Conservation (phyloP, 495 filamentous ascomycete species). For the Xylaria venustula region DNA sequence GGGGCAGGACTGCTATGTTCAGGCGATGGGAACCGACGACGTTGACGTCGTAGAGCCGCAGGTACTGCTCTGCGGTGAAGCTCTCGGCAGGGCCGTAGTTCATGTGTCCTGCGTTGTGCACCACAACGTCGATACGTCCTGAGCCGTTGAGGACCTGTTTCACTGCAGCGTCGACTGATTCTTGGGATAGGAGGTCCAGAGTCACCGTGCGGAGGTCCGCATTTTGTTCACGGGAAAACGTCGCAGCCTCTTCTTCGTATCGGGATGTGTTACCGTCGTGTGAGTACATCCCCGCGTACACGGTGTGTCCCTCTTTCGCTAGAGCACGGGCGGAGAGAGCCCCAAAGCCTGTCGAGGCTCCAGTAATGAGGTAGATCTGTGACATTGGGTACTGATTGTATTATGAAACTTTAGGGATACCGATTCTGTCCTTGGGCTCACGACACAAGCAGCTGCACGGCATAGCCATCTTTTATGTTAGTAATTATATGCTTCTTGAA, state of each 20-base stretch:
- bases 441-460: not conserved
- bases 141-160: slow-evolving; percentile 4
- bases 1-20: slow-evolving; percentile 23
- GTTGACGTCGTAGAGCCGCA: slow-evolving; percentile 25
- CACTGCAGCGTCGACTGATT: slow-evolving; percentile 17
- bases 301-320: slow-evolving; percentile 19
- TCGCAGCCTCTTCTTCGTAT: slow-evolving; percentile 10
- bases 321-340: slow-evolving; percentile 21
- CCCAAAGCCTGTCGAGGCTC: slow-evolving; percentile 18
- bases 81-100: slow-evolving; percentile 24
- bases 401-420: too few relatives aligned
- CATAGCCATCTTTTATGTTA: not conserved
- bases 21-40: slow-evolving; percentile 25
- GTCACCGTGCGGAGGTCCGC: slow-evolving; percentile 20
- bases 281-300: slow-evolving; percentile 27
- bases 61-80: slow-evolving; percentile 24
- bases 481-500: not conserved
- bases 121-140: slow-evolving; percentile 21
- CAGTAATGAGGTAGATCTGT: slow-evolving; percentile 14
- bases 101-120: slow-evolving; percentile 31
- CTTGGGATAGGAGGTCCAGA: slow-evolving; percentile 21
- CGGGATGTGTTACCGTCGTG: slow-evolving; percentile 16
- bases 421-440: not conserved
- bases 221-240: slow-evolving; percentile 13
- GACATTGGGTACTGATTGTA: slow-evolving; percentile 14